These are phyloP conservation scores for Hymenoscyphus repandus DNA, from an alignment of 2,329 filamentous ascomycete species.

Conservation along the genomic window DNA sequence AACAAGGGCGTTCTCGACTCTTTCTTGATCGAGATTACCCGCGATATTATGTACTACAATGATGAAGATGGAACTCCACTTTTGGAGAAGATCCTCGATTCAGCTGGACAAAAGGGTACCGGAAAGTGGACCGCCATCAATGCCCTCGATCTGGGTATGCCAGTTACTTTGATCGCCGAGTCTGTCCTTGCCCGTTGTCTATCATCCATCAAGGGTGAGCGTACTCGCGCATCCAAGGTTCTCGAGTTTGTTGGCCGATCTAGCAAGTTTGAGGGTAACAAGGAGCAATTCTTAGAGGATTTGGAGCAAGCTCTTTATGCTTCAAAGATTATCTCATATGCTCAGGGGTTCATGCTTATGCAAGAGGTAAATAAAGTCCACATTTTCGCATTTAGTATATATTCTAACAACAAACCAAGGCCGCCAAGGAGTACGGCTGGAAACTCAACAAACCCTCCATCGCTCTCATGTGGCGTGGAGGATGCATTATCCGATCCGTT, in stretches of 20 bases:
- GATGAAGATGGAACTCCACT: slow-evolving; percentile 87
- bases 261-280: slow-evolving; percentile 82
- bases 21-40: slow-evolving; percentile 98
- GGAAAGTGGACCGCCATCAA: slow-evolving; percentile 99
- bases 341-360: slow-evolving; percentile 99
- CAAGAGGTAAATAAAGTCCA: slow-evolving; percentile 66
- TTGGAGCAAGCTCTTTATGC: slow-evolving; percentile 98
- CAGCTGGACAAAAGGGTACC: slow-evolving; percentile 98
- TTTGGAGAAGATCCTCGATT: slow-evolving; percentile 98
- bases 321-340: slow-evolving; percentile 99
- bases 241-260: slow-evolving; percentile 69
- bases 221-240: slow-evolving; percentile 71
- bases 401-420: slow-evolving; percentile 45
- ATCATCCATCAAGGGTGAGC: slow-evolving; percentile 91
- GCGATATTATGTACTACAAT: slow-evolving; percentile 97
- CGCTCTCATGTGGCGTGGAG: slow-evolving; percentile 99
- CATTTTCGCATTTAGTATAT: neutral
- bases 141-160: slow-evolving; percentile 96
- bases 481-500: slow-evolving; percentile 99
- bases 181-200: slow-evolving; percentile 93
- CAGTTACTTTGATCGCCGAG: slow-evolving; percentile 96
- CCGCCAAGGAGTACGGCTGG: slow-evolving; percentile 93
- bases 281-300: slow-evolving; percentile 89
- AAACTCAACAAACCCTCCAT: slow-evolving; percentile 99
- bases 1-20: slow-evolving; percentile 98